These are phyloP conservation scores for Protea cynaroides DNA, from an alignment of 164 flowering plant species.

Conservation along the genomic window DNA sequence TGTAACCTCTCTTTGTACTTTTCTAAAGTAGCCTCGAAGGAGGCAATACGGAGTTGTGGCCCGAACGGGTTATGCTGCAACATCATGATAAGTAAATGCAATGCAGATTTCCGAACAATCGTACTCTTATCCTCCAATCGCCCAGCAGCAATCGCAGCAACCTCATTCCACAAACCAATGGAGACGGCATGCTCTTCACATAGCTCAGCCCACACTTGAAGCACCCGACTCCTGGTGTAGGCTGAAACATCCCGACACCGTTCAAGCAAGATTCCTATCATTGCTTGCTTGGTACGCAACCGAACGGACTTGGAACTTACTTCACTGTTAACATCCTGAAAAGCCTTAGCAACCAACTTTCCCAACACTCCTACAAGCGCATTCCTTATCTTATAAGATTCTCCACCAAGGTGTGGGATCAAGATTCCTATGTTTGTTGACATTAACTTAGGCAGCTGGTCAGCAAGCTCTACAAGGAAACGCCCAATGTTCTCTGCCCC, in stretches of 20 bases:
- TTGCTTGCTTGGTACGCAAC: slow-evolving; percentile 88
- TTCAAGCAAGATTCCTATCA: slow-evolving; percentile 90
- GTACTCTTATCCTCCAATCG: slow-evolving; percentile 96
- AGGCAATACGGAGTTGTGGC: slow-evolving; percentile 77
- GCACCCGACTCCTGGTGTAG: slow-evolving; percentile 92
- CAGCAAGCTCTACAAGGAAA: slow-evolving; percentile 89
- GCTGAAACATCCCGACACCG: slow-evolving; percentile 93
- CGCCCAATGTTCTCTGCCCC: slow-evolving; percentile 96
- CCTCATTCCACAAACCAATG: slow-evolving; percentile 96
- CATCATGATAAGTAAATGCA: slow-evolving; percentile 83
- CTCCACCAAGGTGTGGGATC: slow-evolving; percentile 95
- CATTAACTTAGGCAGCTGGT: slow-evolving; percentile 70
- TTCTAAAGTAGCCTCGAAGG: slow-evolving; percentile 87
- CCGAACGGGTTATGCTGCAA: slow-evolving; percentile 98
- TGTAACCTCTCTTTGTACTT: slow-evolving; percentile 70
- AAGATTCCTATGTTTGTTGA: slow-evolving; percentile 77
- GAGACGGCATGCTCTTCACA: slow-evolving; percentile 91
- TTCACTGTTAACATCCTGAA: slow-evolving; percentile 78
- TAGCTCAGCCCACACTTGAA: slow-evolving; percentile 97
- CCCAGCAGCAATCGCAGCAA: slow-evolving; percentile 83
- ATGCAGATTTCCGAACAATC: slow-evolving; percentile 90
- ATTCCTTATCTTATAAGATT: slow-evolving; percentile 94
- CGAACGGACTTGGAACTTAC: slow-evolving; percentile 67
- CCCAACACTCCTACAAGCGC: slow-evolving; percentile 91
- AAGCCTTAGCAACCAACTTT: slow-evolving; percentile 78